These are phyloP conservation scores for Dactylonectria macrodidyma DNA, from an alignment of 2,329 filamentous ascomycete genomes.

Conservation along the genomic window DNA sequence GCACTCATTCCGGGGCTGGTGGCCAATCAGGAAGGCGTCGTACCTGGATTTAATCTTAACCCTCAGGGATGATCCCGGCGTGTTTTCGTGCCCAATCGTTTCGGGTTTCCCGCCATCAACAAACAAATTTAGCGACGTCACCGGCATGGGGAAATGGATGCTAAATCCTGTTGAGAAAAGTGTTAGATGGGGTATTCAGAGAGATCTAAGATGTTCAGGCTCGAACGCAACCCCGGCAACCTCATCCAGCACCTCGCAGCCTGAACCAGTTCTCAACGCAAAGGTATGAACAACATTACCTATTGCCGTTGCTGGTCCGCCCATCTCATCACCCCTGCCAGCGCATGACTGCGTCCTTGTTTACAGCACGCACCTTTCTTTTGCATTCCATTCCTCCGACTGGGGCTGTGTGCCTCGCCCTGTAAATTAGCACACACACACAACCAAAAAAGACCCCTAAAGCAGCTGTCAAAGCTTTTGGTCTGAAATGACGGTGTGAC, in stretches of 20 bases:
- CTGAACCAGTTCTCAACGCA: too few species aligned
- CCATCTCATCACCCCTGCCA: not conserved
- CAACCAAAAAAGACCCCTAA: too few species aligned
- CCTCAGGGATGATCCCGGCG: slow-evolving; percentile 18
- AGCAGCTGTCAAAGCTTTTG: too few species aligned
- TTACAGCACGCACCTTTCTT: not conserved
- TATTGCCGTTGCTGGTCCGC: too few species aligned
- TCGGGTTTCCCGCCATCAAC: not conserved
- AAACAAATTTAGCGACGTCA: not conserved
- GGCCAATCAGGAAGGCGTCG: slow-evolving; percentile 15
- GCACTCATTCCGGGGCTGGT: slow-evolving; percentile 16
- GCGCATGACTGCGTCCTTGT: not conserved
- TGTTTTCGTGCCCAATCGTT: slow-evolving; percentile 10
- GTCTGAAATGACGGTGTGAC: too few species aligned
- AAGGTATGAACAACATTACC: too few species aligned
- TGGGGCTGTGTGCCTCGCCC: not conserved
- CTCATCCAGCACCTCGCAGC: too few species aligned
- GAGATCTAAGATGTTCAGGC: too few species aligned
- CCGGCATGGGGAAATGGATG: not conserved
- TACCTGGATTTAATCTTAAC: slow-evolving; percentile 24
- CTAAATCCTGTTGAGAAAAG: too few species aligned
- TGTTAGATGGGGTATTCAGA: too few species aligned
- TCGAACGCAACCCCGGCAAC: too few species aligned
- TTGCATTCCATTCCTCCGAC: not conserved
- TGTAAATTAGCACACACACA: not conserved